Conservation (phyloP, 2,329 filamentous ascomycete species). For the Curvularia spicifera region DNA sequence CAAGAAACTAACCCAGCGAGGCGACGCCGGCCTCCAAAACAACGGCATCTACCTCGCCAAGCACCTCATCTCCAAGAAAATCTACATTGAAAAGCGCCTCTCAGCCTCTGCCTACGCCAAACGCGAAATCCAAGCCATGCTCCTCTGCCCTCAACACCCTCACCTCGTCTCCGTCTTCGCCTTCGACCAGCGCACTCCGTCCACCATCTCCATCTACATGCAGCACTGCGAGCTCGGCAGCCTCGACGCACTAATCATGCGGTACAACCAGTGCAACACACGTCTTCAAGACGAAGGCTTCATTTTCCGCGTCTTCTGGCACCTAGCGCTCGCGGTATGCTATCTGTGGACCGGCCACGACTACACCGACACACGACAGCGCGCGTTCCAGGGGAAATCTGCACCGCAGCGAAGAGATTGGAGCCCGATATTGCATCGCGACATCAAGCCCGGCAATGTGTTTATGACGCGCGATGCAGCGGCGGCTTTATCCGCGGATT, state of each 20-base stretch:
- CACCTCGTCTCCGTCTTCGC: constrained; percentile 3
- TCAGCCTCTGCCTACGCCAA: background rate
- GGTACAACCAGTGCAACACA: background rate
- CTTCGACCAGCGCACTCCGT: background rate
- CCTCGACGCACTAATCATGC: constrained; percentile 16
- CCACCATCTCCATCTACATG: constrained; percentile 15
- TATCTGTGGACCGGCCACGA: constrained; percentile 18
- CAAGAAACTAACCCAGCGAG: background rate
- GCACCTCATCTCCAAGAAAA: background rate
- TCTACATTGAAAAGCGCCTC: constrained; percentile 5
- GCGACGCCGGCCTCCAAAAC: background rate
- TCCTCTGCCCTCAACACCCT: background rate
- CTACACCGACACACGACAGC: background rate
- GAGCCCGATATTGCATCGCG: constrained; percentile 21
- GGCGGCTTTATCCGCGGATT: background rate
- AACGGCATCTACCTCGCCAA: background rate
- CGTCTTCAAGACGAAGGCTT: constrained; percentile 19
- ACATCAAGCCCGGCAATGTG: constrained; percentile 28
- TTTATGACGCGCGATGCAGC: constrained; percentile 15
- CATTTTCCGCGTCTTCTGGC: constrained; percentile 23
- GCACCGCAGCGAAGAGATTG: background rate
- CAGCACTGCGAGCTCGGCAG: constrained; percentile 25
- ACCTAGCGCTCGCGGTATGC: constrained; percentile 21
- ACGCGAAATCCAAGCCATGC: background rate
- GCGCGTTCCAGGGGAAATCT: background rate